Evolutionary conservation across 2,329 filamentous ascomycete genomes (phyloP).

Genomic region (Ophiostoma tasmaniense): DNA sequence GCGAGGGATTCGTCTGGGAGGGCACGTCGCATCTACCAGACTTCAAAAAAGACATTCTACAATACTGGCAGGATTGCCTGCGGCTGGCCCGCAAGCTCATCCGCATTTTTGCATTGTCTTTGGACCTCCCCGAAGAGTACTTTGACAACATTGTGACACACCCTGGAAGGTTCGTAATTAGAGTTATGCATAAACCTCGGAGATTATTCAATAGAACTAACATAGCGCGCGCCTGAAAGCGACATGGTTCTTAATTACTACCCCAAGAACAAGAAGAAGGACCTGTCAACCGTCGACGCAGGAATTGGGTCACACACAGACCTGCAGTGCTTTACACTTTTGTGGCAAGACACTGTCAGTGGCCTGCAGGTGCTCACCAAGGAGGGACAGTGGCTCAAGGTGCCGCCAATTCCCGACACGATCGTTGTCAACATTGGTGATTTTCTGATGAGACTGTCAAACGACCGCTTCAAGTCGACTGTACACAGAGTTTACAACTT

Average conservation of each 20-base stretch:
- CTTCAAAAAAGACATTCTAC: constrained; percentile 18
- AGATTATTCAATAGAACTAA: not conserved
- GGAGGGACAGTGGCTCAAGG: constrained; percentile 37
- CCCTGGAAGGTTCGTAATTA: constrained; percentile 21
- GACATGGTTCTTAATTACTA: constrained; percentile 23
- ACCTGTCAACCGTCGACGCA: constrained; percentile 21
- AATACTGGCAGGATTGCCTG: constrained; percentile 20
- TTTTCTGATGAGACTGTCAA: constrained; percentile 42
- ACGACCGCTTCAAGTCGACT: constrained; percentile 39
- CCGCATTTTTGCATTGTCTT: constrained; percentile 17
- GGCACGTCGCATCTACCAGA: constrained; percentile 16
- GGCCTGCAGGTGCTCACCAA: constrained; percentile 32
- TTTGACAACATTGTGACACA: constrained; percentile 33
- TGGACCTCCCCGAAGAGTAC: constrained; percentile 24
- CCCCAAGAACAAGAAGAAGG: constrained; percentile 22
- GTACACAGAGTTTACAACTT: constrained; percentile 43
- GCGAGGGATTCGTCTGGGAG: constrained; percentile 21
- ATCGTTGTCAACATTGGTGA: constrained; percentile 46
- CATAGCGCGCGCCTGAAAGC: constrained; percentile 2
- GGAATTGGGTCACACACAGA: constrained; percentile 34
- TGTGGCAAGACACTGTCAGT: constrained; percentile 38
- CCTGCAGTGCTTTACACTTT: constrained; percentile 40
- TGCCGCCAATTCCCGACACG: constrained; percentile 35
- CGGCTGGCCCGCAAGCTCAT: constrained; percentile 15
- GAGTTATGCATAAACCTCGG: constrained; percentile 20